Percentiles rank a stretch among this genome's conserved stretches.
phyloP scores from a whole-genome alignment of 2,329 filamentous ascomycete species.

The Pseudogymnoascus sp. region DNA sequence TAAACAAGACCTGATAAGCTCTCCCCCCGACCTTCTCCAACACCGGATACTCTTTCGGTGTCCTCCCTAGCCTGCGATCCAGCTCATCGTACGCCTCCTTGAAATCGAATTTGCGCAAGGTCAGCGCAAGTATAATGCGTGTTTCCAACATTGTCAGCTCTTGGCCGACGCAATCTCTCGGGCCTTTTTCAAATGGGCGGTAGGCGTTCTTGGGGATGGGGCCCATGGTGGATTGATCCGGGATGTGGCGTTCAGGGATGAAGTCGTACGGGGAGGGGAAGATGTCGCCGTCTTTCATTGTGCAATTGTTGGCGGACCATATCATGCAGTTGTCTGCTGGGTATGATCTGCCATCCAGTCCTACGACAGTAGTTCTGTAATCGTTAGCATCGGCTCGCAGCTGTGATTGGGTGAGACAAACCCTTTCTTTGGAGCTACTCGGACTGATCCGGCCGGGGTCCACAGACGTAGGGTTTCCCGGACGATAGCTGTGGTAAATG shows the following conservation, averaged over 20 bases:
- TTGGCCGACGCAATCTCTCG: constrained; percentile 48
- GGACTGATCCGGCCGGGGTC: constrained; percentile 11
- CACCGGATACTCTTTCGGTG: constrained; percentile 15
- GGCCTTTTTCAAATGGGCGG: constrained; percentile 43
- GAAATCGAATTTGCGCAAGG: constrained; percentile 40
- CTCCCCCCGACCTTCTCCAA: constrained; percentile 12
- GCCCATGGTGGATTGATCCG: background rate
- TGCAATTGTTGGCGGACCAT: background rate
- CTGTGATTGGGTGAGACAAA: background rate
- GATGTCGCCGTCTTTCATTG: background rate
- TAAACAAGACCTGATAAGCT: constrained; percentile 19
- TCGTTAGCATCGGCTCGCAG: background rate
- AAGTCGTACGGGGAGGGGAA: background rate
- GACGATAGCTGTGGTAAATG: constrained; percentile 18
- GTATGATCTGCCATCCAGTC: background rate
- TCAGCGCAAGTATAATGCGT: constrained; percentile 38
- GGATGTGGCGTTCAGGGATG: constrained; percentile 15
- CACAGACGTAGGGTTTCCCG: constrained; percentile 19
- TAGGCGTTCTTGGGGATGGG: background rate
- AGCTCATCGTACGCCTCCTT: constrained; percentile 29
- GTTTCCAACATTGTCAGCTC: constrained; percentile 41
- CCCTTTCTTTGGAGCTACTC: background rate
- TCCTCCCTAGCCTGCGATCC: constrained; percentile 17
- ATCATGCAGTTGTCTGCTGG: constrained; percentile 8
- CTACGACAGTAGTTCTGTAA: background rate